Conservation (phyloP, 2,329 filamentous ascomycete genomes). For the Sarocladium brachiariae region DNA sequence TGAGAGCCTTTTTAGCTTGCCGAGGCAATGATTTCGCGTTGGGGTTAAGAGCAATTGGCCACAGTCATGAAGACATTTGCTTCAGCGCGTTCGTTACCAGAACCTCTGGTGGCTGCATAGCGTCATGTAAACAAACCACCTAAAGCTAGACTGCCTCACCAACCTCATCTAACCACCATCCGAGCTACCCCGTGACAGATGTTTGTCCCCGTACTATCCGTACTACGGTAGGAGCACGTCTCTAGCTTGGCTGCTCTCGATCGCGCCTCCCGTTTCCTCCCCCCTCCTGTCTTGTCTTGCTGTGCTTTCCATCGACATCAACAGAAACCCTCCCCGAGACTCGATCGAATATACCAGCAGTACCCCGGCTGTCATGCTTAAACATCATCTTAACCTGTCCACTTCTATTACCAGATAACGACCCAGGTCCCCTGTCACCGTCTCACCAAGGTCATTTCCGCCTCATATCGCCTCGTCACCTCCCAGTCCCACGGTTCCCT, state of each 20-base stretch:
- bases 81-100: not conserved
- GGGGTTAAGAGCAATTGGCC: not conserved
- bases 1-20: not conserved
- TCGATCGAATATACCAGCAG: not conserved
- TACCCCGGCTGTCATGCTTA: slow-evolving; percentile 6
- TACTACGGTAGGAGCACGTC: too few relatives aligned
- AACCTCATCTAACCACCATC: slow-evolving; percentile 2
- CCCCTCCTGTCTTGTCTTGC: not conserved
- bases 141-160: slow-evolving; percentile 2
- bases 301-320: slow-evolving; percentile 6
- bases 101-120: not conserved
- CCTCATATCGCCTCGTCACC: slow-evolving; percentile 7
- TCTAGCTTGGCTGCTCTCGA: not conserved
- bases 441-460: slow-evolving; percentile 1
- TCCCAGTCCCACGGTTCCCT: slow-evolving; percentile 6
- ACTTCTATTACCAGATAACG: not conserved
- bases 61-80: not conserved
- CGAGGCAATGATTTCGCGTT: not conserved
- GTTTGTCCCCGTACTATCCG: too few relatives aligned
- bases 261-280: not conserved
- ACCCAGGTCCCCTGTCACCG: slow-evolving; percentile 7
- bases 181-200: slow-evolving; percentile 1
- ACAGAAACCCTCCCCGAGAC: not conserved
- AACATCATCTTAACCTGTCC: slow-evolving; percentile 7
- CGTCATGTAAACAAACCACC: slow-evolving; percentile 5